Conservation (phyloP, 306 rosid genomes). For the Macrotyloma uniflorum region DNA sequence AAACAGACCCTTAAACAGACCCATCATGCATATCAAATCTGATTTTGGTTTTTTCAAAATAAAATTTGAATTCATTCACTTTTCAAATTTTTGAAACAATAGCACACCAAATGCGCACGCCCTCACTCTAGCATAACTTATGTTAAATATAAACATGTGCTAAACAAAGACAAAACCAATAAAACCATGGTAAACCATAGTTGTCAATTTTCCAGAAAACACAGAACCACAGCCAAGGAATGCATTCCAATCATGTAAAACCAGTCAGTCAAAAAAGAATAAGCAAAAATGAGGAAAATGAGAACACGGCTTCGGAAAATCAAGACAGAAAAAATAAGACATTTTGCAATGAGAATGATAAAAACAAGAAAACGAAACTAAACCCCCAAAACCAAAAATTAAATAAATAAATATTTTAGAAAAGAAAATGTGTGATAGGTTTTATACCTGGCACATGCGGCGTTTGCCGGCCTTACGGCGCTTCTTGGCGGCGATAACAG, state of each 20-base stretch:
- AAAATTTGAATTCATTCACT: no score
- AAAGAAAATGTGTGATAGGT: not conserved
- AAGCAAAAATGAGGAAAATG: not conserved
- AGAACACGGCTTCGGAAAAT: not conserved
- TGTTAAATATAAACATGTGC: not conserved
- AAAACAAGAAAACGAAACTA: not conserved
- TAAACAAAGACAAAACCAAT: not conserved
- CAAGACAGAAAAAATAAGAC: not conserved
- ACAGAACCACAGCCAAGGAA: not conserved
- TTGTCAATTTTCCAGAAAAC: not conserved
- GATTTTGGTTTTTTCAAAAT: not conserved
- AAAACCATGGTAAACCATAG: not conserved
- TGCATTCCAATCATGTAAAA: not conserved
- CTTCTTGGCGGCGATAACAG: constrained; percentile 91
- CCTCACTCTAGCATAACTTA: no score
- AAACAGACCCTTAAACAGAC: no score
- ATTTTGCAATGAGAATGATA: not conserved
- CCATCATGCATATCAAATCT: not conserved
- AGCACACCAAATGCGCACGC: no score
- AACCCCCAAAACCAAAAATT: not conserved
- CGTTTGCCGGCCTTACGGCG: constrained; percentile 91
- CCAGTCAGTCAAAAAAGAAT: not conserved
- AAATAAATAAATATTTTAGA: not conserved
- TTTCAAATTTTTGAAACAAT: no score
- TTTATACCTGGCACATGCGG: constrained; percentile 78